A percentile compares a stretch with the other conserved stretches of the same genome.
Evolutionary conservation across 2,329 filamentous ascomycete genomes (phyloP).

Genomic region (Xylaria hypoxylon): DNA sequence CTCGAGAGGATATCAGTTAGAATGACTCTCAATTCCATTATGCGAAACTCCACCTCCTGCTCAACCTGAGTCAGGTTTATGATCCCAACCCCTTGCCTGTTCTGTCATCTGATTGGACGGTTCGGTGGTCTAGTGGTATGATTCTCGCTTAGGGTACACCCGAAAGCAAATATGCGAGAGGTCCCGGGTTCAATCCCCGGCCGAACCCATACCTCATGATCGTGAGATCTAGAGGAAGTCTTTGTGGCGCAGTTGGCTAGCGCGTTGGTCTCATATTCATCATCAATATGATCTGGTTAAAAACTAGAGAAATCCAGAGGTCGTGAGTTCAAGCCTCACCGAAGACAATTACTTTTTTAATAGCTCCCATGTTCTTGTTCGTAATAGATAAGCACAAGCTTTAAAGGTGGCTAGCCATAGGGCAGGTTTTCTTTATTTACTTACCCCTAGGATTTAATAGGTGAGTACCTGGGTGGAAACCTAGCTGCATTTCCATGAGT

Average conservation of each 20-base stretch:
- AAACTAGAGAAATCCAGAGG: conserved; percentile 56
- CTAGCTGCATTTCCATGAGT: too few relatives aligned
- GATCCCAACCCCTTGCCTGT: neutral
- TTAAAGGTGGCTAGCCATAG: too few relatives aligned
- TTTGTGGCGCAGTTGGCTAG: conserved; percentile 58
- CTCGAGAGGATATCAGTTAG: too few relatives aligned
- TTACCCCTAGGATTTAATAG: too few relatives aligned
- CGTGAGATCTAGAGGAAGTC: conserved; percentile 38
- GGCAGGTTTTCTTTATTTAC: too few relatives aligned
- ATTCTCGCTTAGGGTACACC: conserved; percentile 73
- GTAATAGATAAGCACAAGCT: too few relatives aligned
- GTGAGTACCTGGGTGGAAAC: too few relatives aligned
- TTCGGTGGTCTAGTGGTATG: conserved; percentile 74
- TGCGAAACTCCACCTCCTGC: too few relatives aligned
- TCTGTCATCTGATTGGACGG: conserved; percentile 39
- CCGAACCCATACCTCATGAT: neutral
- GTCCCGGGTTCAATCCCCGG: conserved; percentile 28
- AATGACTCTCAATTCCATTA: too few relatives aligned
- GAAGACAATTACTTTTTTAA: conserved; percentile 49
- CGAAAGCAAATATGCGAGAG: conserved; percentile 33
- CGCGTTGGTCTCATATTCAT: conserved; percentile 57
- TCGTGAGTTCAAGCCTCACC: conserved; percentile 64
- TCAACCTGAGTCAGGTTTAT: too few relatives aligned
- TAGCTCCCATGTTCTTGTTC: too few relatives aligned
- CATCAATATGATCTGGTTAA: conserved; percentile 33